phyloP scores from a whole-genome alignment of 129 eudicot genomes.

The Silybum marianum region DNA sequence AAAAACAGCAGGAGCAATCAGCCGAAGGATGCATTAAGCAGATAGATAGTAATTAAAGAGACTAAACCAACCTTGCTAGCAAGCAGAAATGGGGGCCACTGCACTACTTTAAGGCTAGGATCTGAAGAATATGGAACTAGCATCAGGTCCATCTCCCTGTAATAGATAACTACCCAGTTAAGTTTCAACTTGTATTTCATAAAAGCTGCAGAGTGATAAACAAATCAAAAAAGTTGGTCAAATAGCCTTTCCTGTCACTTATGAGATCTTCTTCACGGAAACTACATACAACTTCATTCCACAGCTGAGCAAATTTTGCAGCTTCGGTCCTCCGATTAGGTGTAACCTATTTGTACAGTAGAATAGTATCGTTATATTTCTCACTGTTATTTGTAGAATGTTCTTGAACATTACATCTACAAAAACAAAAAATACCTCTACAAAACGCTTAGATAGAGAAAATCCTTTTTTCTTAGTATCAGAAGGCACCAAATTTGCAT shows the following conservation, averaged over 20 bases:
- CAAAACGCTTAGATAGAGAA: slow-evolving; percentile 73
- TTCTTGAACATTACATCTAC: not conserved
- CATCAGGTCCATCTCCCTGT: slow-evolving; percentile 99
- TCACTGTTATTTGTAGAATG: not conserved
- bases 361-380: slow-evolving; percentile 9
- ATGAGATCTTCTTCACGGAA: slow-evolving; percentile 97
- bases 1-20: slow-evolving; percentile 43
- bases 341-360: slow-evolving; percentile 52
- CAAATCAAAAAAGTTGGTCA: slow-evolving; percentile 15
- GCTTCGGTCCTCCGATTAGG: slow-evolving; percentile 95
- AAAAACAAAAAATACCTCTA: slow-evolving; percentile 58
- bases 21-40: slow-evolving; percentile 12
- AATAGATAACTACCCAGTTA: slow-evolving; percentile 24
- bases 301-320: slow-evolving; percentile 91
- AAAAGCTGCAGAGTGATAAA: slow-evolving; percentile 14
- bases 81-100: slow-evolving; percentile 98
- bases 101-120: slow-evolving; percentile 81
- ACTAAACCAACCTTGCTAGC: slow-evolving; percentile 79
- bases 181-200: slow-evolving; percentile 12
- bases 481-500: slow-evolving; percentile 77
- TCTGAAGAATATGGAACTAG: slow-evolving; percentile 94
- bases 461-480: slow-evolving; percentile 69
- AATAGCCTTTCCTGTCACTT: slow-evolving; percentile 85
- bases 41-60: slow-evolving; percentile 12
- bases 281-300: slow-evolving; percentile 92